phyloP scores from a whole-genome alignment of 2,329 filamentous ascomycete species.

The Ophiostoma populinum region DNA sequence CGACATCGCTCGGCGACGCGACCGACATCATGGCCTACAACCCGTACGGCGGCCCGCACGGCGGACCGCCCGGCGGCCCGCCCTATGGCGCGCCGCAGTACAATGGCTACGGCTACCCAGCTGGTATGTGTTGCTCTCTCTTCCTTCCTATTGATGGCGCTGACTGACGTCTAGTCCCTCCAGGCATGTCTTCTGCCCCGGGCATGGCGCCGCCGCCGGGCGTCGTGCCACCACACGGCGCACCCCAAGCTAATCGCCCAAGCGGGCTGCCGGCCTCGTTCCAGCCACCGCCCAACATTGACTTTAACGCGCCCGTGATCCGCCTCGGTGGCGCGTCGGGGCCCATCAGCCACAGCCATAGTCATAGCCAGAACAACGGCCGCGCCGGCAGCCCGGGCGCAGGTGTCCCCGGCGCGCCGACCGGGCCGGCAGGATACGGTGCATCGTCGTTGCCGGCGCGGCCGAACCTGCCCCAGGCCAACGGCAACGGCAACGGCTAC shows the following conservation, averaged over 20 bases:
- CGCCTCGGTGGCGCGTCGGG: conserved; percentile 60
- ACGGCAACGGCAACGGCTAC: conserved; percentile 18
- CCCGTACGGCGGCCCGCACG: conserved; percentile 34
- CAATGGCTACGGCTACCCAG: conserved; percentile 44
- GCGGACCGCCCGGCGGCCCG: conserved; percentile 17
- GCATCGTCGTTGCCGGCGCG: conserved; percentile 10
- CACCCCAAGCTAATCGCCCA: conserved; percentile 61
- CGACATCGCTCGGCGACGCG: neutral
- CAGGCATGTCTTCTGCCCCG: conserved; percentile 65
- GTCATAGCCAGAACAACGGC: too few relatives aligned
- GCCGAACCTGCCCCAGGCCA: conserved; percentile 33
- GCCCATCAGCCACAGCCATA: too few relatives aligned
- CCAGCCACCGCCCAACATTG: conserved; percentile 87
- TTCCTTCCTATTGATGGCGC: too few relatives aligned
- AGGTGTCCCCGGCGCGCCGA: neutral
- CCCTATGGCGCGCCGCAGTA: conserved; percentile 65
- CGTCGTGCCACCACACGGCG: conserved; percentile 47
- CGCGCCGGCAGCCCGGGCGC: neutral
- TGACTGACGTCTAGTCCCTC: too few relatives aligned
- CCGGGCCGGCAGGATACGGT: conserved; percentile 7
- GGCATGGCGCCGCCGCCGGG: conserved; percentile 66
- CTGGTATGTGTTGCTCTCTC: conserved; percentile 59
- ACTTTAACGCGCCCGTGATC: conserved; percentile 94
- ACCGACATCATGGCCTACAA: conserved; percentile 39
- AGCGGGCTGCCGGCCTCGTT: conserved; percentile 68